A percentile compares a stretch with the other conserved stretches of the same genome.
Evolutionary conservation across 495 filamentous ascomycete species (phyloP).

Genomic region (Polyplosphaeria fusca): DNA sequence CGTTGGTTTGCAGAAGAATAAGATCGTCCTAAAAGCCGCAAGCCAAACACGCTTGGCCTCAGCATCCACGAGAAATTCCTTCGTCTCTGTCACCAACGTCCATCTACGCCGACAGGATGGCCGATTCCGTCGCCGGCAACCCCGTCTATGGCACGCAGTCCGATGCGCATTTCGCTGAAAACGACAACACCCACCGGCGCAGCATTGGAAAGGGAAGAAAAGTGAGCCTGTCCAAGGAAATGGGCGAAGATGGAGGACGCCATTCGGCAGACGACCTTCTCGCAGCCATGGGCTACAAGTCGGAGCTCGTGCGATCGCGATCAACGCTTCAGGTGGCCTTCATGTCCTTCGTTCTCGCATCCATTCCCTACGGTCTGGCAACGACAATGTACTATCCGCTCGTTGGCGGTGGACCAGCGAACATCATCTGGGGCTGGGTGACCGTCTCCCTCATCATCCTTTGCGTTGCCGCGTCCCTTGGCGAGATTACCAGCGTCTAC

Average conservation of each 20-base stretch:
- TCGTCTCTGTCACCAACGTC: no score
- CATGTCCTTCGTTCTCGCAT: conserved; percentile 53
- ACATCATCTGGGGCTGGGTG: conserved; percentile 65
- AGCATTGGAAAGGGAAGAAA: conserved; percentile 16
- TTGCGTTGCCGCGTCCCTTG: conserved; percentile 55
- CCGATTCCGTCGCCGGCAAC: conserved; percentile 1
- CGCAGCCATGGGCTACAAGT: conserved; percentile 52
- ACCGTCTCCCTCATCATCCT: conserved; percentile 51
- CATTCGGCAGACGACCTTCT: conserved; percentile 48
- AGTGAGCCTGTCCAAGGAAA: conserved; percentile 10
- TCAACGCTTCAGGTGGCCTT: conserved; percentile 57
- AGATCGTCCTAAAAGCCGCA: no score
- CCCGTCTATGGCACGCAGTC: conserved; percentile 12
- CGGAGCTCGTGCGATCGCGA: conserved; percentile 50
- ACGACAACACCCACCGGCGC: conserved; percentile 12
- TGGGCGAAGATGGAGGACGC: conserved; percentile 13
- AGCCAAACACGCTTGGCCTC: no score
- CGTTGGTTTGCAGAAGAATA: conserved; percentile 4
- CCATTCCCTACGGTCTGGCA: conserved; percentile 36
- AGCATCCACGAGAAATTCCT: background rate
- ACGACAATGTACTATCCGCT: conserved; percentile 36
- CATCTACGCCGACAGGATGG: conserved; percentile 2
- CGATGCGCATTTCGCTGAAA: conserved; percentile 13
- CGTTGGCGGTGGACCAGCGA: conserved; percentile 48
- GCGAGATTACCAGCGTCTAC: conserved; percentile 57